Evolutionary conservation across 106 monocot genomes (phyloP), one percentile per base, ranked within the genome.

Genomic region (Triglochin maritima): DNA sequence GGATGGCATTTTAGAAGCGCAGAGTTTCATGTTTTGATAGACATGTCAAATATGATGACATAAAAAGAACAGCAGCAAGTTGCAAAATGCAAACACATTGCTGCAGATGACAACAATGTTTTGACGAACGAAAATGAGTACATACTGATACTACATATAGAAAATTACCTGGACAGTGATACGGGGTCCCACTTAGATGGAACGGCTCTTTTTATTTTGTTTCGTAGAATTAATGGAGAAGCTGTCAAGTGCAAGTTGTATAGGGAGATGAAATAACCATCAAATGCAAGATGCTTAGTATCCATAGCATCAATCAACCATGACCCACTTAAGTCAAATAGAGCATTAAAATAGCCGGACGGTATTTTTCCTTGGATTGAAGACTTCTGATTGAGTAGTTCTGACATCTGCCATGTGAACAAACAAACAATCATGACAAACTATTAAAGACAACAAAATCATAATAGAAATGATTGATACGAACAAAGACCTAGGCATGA

Each of bases 261-360:
- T 52, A 87, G 76, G 43, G 83, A 81, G 74, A 95, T 88, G 79
- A 90, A 95, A 73, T 85, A 90, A 45, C 85, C 94, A 87, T 95
- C 84, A 74, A 90, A 90, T 71, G 87, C 90, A 47, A 90, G 79
- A 78, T 64, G 58, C 71, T 95, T 95, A 16, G 83, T 81, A 64
- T 81, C 79, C 79, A 81, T 90, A 44, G 78, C 77, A 68, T 90
- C 94, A 58, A 79, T 77, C 50, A 90, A 62, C 90, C 90, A 90
- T 69, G 79, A 74, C 74, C 94, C 94, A 63, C 77, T 90, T 63
- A 90, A 66, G 64, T 76, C 85, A 72, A 95, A 95, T 67, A 95
- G 80, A 72, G 85, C 74, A 81, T 95, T 90, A 55, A 95, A 90
- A 81, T 87, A 87, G 48, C 94, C 94, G 46, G 94, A 95, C 58